Base-by-base conservation (phyloP, 208 protist genomes). In the Naegleria fowleri region DNA sequence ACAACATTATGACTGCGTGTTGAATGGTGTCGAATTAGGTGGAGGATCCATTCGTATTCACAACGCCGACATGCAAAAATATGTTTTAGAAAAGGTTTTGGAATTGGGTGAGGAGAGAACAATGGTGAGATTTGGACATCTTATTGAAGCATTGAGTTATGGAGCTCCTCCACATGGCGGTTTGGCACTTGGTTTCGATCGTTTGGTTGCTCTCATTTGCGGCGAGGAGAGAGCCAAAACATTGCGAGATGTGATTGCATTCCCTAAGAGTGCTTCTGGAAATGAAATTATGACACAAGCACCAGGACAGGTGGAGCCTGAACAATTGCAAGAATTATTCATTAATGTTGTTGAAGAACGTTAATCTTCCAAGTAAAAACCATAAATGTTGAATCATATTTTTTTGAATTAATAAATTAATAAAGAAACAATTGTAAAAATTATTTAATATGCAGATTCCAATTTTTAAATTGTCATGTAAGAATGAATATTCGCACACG, bases 21-120 rank as follows among this genome's bases (percentile, higher is more conserved):
- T 95, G 39, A 97, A 97, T 90, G 96, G 96, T 40, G 83, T 94
- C 16, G 96, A 97, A 90, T 85, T 97, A 3, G 96, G 96, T 40
- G 96, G 96, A 41, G 96, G 96, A 2, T 94, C 91, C 6, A 95
- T 97, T 86, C 92, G 96, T 55, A 95, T 97, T 86, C 96, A 97
- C 90, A 84, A 95, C 25, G 0, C 91, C 0, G 92, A 93, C 33
- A n/a, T 96, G n/a, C 96, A 97, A 91, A 38, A 86, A 41, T 22
- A 36, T n/a, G 92, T 96, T 36, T 90, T 94, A n/a, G 19, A 41
- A 9, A 33, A 75, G 19, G 29, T 59, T 43, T 51, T 90, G 52
- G 86, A 86, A 58, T 48, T 92, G 16, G 59, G 86, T 55, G 39
- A 83, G 41, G 67, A 93, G 90, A 48, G 48, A 43, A 87, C 85